phyloP scores from a whole-genome alignment of 2,329 filamentous ascomycete species.

The Fulvia fulva region DNA sequence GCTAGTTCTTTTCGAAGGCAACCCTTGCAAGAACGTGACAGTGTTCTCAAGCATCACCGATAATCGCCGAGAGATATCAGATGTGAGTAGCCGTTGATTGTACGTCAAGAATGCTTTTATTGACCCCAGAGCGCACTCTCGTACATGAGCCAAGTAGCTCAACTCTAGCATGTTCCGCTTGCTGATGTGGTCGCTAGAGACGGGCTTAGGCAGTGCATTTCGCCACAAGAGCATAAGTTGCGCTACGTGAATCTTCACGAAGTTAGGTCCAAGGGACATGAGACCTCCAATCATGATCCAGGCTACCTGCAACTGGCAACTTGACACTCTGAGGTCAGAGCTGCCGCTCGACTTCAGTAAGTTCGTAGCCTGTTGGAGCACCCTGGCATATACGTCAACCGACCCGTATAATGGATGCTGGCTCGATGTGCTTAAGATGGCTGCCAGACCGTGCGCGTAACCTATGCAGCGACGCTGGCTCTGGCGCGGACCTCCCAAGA shows the following conservation, averaged over 20 bases:
- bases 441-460: constrained; percentile 86
- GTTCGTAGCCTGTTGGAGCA: constrained; percentile 85
- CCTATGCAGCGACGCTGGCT: constrained; percentile 81
- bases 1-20: constrained; percentile 77
- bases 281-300: constrained; percentile 96
- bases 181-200: constrained; percentile 86
- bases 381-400: constrained; percentile 88
- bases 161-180: constrained; percentile 81
- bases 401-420: constrained; percentile 88
- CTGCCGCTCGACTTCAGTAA: constrained; percentile 88
- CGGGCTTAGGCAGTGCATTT: constrained; percentile 88
- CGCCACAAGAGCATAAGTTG: constrained; percentile 94
- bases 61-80: constrained; percentile 89
- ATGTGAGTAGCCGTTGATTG: constrained; percentile 84
- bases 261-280: constrained; percentile 95
- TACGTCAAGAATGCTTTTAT: constrained; percentile 90
- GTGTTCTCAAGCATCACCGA: constrained; percentile 95
- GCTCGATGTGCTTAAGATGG: constrained; percentile 84
- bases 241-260: constrained; percentile 96
- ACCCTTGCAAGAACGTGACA: constrained; percentile 76
- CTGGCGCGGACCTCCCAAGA: constrained; percentile 70
- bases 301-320: constrained; percentile 93
- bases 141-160: constrained; percentile 88
- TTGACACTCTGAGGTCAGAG: constrained; percentile 83
- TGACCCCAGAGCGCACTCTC: constrained; percentile 88